Evolutionary conservation across 495 filamentous ascomycete genomes (phyloP).

Genomic region (Gamarada debralockiae): DNA sequence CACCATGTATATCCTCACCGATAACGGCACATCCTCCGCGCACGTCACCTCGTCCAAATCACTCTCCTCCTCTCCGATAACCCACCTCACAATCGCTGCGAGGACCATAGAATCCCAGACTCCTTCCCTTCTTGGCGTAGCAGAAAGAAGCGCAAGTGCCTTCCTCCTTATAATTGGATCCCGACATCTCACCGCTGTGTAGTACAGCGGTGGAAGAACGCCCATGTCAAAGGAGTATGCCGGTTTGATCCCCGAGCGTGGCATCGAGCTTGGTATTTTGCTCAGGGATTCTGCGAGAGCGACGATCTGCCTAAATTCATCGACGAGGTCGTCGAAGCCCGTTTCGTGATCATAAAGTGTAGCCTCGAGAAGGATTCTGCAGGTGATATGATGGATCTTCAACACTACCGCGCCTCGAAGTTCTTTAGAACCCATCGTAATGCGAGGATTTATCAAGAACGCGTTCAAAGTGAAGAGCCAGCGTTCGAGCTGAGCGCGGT

Average conservation of each 20-base stretch:
- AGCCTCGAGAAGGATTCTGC: not conserved
- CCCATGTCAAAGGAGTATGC: slow-evolving; percentile 21
- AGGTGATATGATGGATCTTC: not conserved
- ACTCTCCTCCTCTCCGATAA: not conserved
- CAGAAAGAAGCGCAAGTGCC: slow-evolving; percentile 15
- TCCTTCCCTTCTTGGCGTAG: slow-evolving; percentile 9
- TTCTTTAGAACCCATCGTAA: not conserved
- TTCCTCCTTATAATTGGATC: slow-evolving; percentile 14
- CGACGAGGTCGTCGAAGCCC: slow-evolving; percentile 6
- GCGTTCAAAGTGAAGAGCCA: slow-evolving; percentile 1
- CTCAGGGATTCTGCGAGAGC: not conserved
- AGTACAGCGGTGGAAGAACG: slow-evolving; percentile 16
- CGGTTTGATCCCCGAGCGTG: not conserved
- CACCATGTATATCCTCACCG: not conserved
- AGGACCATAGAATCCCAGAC: slow-evolving; percentile 15
- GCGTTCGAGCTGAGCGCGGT: not conserved
- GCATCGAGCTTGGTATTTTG: not conserved
- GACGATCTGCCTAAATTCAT: slow-evolving; percentile 7
- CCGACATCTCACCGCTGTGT: slow-evolving; percentile 9
- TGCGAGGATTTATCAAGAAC: not conserved
- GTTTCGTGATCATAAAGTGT: not conserved
- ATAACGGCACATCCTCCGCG: not conserved
- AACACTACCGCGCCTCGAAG: not conserved
- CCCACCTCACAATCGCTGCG: not conserved
- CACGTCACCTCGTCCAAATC: not conserved